Conservation (phyloP, 2,329 filamentous ascomycete species). For the Hypoxylon sp. region DNA sequence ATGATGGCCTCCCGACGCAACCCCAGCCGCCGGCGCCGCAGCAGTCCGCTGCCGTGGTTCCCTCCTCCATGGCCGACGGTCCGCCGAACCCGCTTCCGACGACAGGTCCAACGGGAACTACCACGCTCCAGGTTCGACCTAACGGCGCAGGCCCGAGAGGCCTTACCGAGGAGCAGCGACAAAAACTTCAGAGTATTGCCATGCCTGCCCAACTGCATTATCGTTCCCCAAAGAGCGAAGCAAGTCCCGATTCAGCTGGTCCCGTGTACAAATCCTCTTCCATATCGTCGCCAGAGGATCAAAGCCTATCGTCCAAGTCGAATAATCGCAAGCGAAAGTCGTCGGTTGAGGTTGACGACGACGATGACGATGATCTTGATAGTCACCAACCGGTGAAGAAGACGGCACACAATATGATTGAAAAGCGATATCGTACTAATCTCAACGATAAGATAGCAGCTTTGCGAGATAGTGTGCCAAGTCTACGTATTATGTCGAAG, state of each 20-base stretch:
- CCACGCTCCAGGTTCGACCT: slow-evolving; percentile 49
- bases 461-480: slow-evolving; percentile 91
- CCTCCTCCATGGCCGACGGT: slow-evolving; percentile 55
- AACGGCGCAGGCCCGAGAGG: slow-evolving; percentile 56
- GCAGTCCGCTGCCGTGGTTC: slow-evolving; percentile 50
- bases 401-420: slow-evolving; percentile 98
- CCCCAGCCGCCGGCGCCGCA: slow-evolving; percentile 57
- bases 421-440: slow-evolving; percentile 96
- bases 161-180: slow-evolving; percentile 72
- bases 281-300: slow-evolving; percentile 73
- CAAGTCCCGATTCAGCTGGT: slow-evolving; percentile 71
- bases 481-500: slow-evolving; percentile 86
- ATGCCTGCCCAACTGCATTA: slow-evolving; percentile 76
- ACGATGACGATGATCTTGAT: slow-evolving; percentile 73
- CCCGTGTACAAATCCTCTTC: slow-evolving; percentile 63
- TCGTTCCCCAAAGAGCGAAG: slow-evolving; percentile 70
- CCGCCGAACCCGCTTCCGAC: slow-evolving; percentile 56
- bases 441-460: slow-evolving; percentile 97
- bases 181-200: slow-evolving; percentile 73
- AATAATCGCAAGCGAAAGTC: slow-evolving; percentile 78
- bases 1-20: slow-evolving; percentile 53
- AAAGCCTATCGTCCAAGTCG: slow-evolving; percentile 61
- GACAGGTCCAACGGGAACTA: slow-evolving; percentile 48
- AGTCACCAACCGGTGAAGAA: slow-evolving; percentile 79
- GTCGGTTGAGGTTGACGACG: slow-evolving; percentile 69